These are phyloP conservation scores for Lentinula raphanica DNA, from an alignment of 768 basidiomycete species.

Conservation along the genomic window DNA sequence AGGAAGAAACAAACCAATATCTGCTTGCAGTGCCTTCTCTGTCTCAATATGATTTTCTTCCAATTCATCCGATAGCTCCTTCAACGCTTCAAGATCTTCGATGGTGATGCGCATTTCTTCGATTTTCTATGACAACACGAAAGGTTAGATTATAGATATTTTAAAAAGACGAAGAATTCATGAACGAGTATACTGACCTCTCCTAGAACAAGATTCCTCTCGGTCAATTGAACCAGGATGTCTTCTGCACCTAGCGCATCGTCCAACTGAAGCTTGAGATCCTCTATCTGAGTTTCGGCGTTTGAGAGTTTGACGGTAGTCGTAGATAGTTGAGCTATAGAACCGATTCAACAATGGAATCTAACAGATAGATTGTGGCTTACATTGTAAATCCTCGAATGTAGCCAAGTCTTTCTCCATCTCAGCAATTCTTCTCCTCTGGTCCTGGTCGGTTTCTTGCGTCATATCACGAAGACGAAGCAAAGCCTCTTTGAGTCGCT, in stretches of 20 bases:
- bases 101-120: slow-evolving; percentile 96
- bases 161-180: background rate
- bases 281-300: slow-evolving; percentile 89
- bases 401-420: slow-evolving; percentile 79
- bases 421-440: slow-evolving; percentile 72
- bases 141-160: no score
- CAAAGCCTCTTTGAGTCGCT: slow-evolving; percentile 90
- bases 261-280: slow-evolving; percentile 90
- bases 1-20: slow-evolving; percentile 59
- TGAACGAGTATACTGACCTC: slow-evolving; percentile 72
- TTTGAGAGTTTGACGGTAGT: slow-evolving; percentile 77
- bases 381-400: slow-evolving; percentile 1
- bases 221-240: slow-evolving; percentile 91
- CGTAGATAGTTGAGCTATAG: slow-evolving; percentile 19
- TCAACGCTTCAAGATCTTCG: slow-evolving; percentile 92
- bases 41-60: slow-evolving; percentile 96
- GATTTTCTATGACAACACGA: slow-evolving; percentile 61
- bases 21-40: slow-evolving; percentile 85
- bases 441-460: slow-evolving; percentile 82
- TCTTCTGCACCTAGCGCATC: slow-evolving; percentile 95
- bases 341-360: slow-evolving; percentile 55
- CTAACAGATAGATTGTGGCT: background rate
- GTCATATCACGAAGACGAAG: slow-evolving; percentile 87
- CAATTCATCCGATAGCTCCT: slow-evolving; percentile 94
- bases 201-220: slow-evolving; percentile 85